phyloP scores from a whole-genome alignment of 108 stramenopile genomes.

The Nitzschia palea region DNA sequence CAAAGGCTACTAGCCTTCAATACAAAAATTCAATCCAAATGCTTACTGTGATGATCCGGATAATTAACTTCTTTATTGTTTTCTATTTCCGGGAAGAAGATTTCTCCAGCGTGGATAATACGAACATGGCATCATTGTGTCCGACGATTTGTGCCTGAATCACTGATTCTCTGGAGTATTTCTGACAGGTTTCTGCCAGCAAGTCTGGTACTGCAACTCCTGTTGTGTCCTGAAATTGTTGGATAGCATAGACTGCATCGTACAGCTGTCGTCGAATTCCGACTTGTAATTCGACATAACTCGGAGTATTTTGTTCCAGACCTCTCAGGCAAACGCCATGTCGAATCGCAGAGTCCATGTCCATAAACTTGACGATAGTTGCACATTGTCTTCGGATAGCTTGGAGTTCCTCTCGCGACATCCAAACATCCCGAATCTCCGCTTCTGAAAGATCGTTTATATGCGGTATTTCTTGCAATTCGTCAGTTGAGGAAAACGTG shows the following conservation, averaged over 20 bases:
- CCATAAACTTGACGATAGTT: slow-evolving; percentile 3
- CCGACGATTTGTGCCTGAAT: background rate
- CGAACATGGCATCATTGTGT: background rate
- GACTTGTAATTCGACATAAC: background rate
- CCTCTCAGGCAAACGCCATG: slow-evolving; percentile 1
- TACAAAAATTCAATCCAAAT: too few species aligned
- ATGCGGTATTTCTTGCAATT: slow-evolving; percentile 17
- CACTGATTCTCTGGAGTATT: background rate
- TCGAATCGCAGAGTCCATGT: background rate
- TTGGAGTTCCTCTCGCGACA: background rate
- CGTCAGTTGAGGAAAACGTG: background rate
- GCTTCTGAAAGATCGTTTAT: slow-evolving; percentile 14
- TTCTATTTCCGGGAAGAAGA: too few species aligned
- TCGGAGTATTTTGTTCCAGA: background rate
- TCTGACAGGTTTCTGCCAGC: slow-evolving; percentile 4
- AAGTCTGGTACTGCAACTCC: background rate
- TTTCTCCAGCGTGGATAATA: background rate
- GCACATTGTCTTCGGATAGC: slow-evolving; percentile 1
- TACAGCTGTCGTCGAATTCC: slow-evolving; percentile 4
- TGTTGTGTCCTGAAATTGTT: background rate
- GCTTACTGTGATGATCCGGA: too few species aligned
- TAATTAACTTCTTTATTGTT: background rate
- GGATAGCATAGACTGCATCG: slow-evolving; percentile 4
- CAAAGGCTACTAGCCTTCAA: too few species aligned
- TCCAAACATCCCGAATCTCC: slow-evolving; percentile 18